Conservation (phyloP, 208 protist species). For the Entamoeba dispar region DNA sequence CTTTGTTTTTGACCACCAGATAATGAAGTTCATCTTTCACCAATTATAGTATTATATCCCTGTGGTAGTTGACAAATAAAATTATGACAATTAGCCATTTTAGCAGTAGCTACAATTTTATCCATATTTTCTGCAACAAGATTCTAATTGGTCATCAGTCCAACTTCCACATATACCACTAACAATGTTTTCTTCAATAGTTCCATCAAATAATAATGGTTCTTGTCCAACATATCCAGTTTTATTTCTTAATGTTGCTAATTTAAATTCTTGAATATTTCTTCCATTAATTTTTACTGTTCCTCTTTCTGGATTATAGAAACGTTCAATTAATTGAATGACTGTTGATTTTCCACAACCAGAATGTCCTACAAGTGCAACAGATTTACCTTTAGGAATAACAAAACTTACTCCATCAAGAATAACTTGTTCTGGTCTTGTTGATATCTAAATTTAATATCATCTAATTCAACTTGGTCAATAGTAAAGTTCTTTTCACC, state of each 20-base stretch:
- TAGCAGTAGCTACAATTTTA: not conserved
- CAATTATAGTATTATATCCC: not conserved
- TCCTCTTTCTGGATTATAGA: conserved; percentile 63
- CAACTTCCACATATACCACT: not conserved
- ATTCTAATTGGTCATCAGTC: too few species aligned
- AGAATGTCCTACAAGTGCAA: conserved; percentile 65
- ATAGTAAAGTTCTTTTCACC: too few species aligned
- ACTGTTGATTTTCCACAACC: conserved; percentile 72
- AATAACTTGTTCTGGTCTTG: not conserved
- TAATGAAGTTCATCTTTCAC: not conserved
- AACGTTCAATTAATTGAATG: conserved; percentile 62
- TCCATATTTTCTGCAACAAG: not conserved
- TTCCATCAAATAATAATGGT: conserved; percentile 73
- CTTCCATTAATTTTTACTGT: conserved; percentile 63
- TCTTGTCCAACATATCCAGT: conserved; percentile 64
- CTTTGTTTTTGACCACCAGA: conserved; percentile 63
- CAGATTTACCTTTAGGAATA: conserved; percentile 39
- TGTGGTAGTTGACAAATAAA: not conserved
- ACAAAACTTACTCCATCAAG: not conserved
- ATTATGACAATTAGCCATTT: not conserved
- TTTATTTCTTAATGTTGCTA: conserved; percentile 9
- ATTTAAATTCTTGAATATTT: conserved; percentile 48
- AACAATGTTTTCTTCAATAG: conserved; percentile 69
- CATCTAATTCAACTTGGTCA: too few species aligned
- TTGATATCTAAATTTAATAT: not conserved